Base-by-base conservation (phyloP, 2,329 filamentous ascomycete genomes). In the Aureobasidium melanogenum region DNA sequence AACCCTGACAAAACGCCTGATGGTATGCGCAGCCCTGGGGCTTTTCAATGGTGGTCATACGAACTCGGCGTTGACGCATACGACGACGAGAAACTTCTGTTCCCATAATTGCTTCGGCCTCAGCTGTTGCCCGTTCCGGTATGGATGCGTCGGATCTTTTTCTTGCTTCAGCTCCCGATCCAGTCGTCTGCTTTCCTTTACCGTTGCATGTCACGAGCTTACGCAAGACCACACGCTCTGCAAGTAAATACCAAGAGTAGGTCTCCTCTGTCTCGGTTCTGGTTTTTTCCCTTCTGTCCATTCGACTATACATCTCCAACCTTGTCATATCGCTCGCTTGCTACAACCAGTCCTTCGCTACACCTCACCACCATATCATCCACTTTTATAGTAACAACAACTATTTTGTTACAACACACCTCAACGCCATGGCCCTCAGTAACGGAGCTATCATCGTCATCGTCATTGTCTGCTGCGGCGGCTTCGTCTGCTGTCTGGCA, bases 391-490 rank as follows among this genome's bases (percentile, higher is more conserved):
- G 12, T 10, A 9, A 5, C 32, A 7, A 30, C 34, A 22, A 8
- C 32, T 59, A n/a, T 19, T 19, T n/a, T 19, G 12, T 32, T 24
- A 22, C 17, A 22, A 6, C 34, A 50, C 24, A 30, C 17, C 15
- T 12, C 4, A 38, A 32, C 41, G 36, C 17, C 32, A 59, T 59
- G 56, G 56, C 56, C 10, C 22, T 59, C 4, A 32, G 56, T 17
- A n/a, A 19, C n/a, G 43, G 32, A 32, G 56, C 56, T 6, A 50
- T 24, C 32, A 59, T 59, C 17, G 44, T 50, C 56, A 30, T 59
- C 56, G 56, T 59, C 32, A 41, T 59, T 14, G 24, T 59, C 26
- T 41, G 56, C 56, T 59, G 56, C 19, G 56, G 56, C 26, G 34
- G 24, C 0, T 50, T 59, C 7, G 56, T 59, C 22, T 48, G 43